Base-by-base conservation (phyloP, 306 rosid genomes). In the Quercus gilva region DNA sequence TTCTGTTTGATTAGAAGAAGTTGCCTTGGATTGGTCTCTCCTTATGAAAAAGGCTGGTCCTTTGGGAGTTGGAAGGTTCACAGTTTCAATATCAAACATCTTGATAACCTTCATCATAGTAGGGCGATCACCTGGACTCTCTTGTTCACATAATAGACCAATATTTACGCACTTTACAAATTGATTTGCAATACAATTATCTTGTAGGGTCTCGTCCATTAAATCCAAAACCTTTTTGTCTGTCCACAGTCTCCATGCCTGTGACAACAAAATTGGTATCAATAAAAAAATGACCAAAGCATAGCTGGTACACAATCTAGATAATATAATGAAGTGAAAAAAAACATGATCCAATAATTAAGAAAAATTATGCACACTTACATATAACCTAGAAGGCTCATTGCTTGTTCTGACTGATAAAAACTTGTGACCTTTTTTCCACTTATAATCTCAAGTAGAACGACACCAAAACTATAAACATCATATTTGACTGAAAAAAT, bases 381-480 rank as follows among this genome's bases (percentile, higher is more conserved):
- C 92, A 78, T 86, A 78, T 86, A 78, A 65, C 88, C 77, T 55
- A 87, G 33, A 64, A 91, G 95, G 71, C 83, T 90, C 45, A 86
- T 64, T 25, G 80, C 75, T 70, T 74, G 71, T 9, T 84, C 35
- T 7, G 78, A 83, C 5, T 85, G 74, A 52, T 64, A 86, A 41
- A 88, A 85, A 60, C 91, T 79, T 0, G 91, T 82, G 69, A 87
- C 85, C 86, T 55, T 80, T 76, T 76, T 90, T 7, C 91, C 90
- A 1, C 90, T 84, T 1, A 90, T 57, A 69, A 90, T 84, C 80
- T 88, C 90, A 11, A 90, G 75, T 0, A 90, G 28, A 5, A 90
- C 86, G 12, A 90, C 89, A 2, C 92, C 92, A 23, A 88, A 90
- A 64, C 94, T 88, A 77, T 83, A 90, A 6, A 86, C 88, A 18